Evolutionary conservation across 75 land plant genomes (phyloP).

Genomic region (Chamaecyparis obtusa): DNA sequence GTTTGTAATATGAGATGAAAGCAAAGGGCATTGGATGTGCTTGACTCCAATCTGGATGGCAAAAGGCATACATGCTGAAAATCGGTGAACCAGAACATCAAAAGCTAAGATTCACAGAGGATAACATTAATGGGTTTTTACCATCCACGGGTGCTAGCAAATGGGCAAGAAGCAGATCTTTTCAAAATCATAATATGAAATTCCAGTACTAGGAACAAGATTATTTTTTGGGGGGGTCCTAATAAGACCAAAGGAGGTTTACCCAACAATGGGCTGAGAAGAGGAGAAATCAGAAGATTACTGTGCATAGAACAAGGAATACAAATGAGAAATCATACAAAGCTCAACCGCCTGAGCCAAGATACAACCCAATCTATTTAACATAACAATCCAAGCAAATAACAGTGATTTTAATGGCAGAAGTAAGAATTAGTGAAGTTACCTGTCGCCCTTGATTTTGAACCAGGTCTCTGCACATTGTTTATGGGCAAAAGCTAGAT

Average conservation of each 20-base stretch:
- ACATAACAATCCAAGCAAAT: neutral
- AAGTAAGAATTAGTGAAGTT: neutral
- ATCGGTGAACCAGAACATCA: neutral
- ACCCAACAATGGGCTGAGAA: neutral
- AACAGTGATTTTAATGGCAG: neutral
- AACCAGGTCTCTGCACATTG: conserved; percentile 91
- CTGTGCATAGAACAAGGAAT: neutral
- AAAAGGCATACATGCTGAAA: neutral
- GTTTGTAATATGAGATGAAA: neutral
- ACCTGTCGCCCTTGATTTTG: conserved; percentile 85
- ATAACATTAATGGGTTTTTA: neutral
- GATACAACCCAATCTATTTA: neutral
- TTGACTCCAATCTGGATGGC: neutral
- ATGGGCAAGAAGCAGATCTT: neutral
- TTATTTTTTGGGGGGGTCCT: no score
- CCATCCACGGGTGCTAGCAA: neutral
- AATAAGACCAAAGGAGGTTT: neutral
- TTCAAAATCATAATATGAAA: neutral
- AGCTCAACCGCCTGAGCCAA: neutral
- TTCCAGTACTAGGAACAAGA: neutral
- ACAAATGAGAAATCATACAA: neutral
- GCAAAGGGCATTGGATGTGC: neutral
- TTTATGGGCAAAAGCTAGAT: conserved; percentile 72
- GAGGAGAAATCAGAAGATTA: neutral
- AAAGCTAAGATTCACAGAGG: neutral